These are phyloP conservation scores for Apiospora koreana DNA, from an alignment of 2,329 filamentous ascomycete species.

Conservation along the genomic window DNA sequence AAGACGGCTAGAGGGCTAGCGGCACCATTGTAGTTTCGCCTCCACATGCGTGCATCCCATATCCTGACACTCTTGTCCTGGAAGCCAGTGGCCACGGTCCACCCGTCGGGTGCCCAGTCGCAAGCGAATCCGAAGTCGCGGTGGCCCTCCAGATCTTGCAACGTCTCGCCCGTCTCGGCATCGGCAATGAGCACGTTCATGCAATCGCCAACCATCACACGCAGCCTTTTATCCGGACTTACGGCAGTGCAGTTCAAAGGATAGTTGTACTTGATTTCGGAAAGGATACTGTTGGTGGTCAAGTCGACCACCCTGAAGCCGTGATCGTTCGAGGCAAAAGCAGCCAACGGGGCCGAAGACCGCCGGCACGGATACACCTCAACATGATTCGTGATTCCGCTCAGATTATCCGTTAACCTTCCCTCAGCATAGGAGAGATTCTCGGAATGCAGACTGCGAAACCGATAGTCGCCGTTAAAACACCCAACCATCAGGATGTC, in stretches of 20 bases:
- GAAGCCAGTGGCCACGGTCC: constrained; percentile 74
- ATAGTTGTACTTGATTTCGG: constrained; percentile 53
- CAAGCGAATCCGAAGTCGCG: constrained; percentile 74
- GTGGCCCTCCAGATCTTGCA: constrained; percentile 63
- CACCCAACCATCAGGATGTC: constrained; percentile 61
- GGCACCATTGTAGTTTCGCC: constrained; percentile 46
- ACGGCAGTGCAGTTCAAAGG: constrained; percentile 74
- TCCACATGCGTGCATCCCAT: constrained; percentile 76
- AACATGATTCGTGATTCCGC: constrained; percentile 67
- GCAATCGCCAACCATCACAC: constrained; percentile 72
- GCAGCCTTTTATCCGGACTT: constrained; percentile 70
- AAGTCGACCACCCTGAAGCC: constrained; percentile 61
- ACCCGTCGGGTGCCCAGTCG: constrained; percentile 77
- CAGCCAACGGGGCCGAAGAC: constrained; percentile 53
- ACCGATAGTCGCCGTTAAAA: constrained; percentile 57
- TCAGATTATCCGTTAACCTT: constrained; percentile 47
- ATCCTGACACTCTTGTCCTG: constrained; percentile 74
- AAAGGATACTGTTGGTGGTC: constrained; percentile 58
- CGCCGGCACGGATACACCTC: constrained; percentile 56
- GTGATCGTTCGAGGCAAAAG: constrained; percentile 65
- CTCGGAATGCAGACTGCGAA: constrained; percentile 46
- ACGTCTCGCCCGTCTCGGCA: constrained; percentile 63
- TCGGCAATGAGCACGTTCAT: constrained; percentile 67
- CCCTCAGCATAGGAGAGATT: constrained; percentile 42
- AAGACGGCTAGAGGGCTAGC: constrained; percentile 55